Conservation (phyloP, 805 yeast genomes). For the Blastobotrys americana region DNA sequence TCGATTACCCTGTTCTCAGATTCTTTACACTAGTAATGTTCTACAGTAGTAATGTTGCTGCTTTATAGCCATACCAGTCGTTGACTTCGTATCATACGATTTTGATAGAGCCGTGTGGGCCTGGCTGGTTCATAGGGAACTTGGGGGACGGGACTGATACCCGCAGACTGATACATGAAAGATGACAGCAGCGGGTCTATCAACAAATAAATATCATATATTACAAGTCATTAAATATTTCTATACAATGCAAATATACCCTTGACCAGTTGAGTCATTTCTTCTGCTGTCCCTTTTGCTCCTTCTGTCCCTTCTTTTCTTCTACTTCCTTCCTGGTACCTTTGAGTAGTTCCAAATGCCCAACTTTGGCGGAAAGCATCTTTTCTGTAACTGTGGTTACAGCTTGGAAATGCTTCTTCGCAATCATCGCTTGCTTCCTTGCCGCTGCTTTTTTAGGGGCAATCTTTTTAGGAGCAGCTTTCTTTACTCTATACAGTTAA, state of each 20-base stretch:
- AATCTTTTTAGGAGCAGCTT: constrained; percentile 66
- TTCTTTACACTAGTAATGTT: no score
- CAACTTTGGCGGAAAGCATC: constrained; percentile 80
- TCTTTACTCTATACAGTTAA: constrained; percentile 31
- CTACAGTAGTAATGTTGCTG: no score
- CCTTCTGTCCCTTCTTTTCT: constrained; percentile 44
- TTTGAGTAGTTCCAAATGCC: constrained; percentile 83
- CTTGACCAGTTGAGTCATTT: no score
- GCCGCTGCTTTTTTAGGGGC: constrained; percentile 58
- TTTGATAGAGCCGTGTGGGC: no score
- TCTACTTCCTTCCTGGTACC: constrained; percentile 85
- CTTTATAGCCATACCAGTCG: no score
- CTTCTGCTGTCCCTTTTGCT: constrained; percentile 16
- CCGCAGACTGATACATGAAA: neutral
- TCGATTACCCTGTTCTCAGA: no score
- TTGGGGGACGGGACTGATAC: no score
- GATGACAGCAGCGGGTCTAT: neutral
- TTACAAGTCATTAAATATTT: neutral
- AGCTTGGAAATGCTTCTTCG: constrained; percentile 50
- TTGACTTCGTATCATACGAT: no score
- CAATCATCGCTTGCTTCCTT: constrained; percentile 46
- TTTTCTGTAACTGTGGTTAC: constrained; percentile 67
- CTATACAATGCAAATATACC: no score
- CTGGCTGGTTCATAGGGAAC: no score
- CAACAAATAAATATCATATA: neutral